A percentile compares a stretch with the other conserved stretches of the same genome.
Evolutionary conservation across 225 moss, liverwort and hornwort genomes (phyloP).

Genomic region (Rhytidiadelphus loreus): DNA sequence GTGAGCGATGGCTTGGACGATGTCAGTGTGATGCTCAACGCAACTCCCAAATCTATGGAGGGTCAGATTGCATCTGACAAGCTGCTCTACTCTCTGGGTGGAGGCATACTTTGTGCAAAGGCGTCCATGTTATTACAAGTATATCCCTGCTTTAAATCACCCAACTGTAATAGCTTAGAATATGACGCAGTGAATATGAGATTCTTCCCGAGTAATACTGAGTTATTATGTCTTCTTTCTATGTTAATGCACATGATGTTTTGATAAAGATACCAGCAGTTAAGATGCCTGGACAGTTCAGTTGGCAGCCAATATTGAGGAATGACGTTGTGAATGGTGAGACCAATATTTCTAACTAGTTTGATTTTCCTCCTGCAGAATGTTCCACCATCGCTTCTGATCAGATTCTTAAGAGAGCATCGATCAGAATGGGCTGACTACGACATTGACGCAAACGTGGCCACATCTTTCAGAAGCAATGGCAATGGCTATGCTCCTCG

Average conservation of each 20-base stretch:
- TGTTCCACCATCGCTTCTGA: constrained; percentile 53
- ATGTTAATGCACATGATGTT: neutral
- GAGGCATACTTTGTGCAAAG: constrained; percentile 93
- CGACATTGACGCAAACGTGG: constrained; percentile 72
- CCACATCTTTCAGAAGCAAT: constrained; percentile 68
- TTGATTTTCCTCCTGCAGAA: constrained; percentile 18
- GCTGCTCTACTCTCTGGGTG: constrained; percentile 75
- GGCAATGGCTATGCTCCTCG: constrained; percentile 60
- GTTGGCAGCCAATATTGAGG: neutral
- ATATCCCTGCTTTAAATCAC: neutral
- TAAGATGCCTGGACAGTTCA: too few relatives aligned
- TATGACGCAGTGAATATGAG: neutral
- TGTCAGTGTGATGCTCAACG: constrained; percentile 83
- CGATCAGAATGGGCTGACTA: constrained; percentile 63
- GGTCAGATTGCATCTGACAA: constrained; percentile 67
- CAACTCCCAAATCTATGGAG: constrained; percentile 70
- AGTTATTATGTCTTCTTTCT: neutral
- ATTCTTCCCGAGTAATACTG: neutral
- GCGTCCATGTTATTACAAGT: constrained; percentile 97
- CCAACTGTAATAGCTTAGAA: neutral
- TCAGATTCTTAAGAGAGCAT: constrained; percentile 53
- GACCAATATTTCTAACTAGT: neutral
- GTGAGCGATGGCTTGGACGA: constrained; percentile 90
- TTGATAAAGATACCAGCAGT: neutral
- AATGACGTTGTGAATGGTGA: too few relatives aligned